phyloP scores from a whole-genome alignment of 1,284 basidiomycete genomes.

The Microbotryum silenes-acaulis region DNA sequence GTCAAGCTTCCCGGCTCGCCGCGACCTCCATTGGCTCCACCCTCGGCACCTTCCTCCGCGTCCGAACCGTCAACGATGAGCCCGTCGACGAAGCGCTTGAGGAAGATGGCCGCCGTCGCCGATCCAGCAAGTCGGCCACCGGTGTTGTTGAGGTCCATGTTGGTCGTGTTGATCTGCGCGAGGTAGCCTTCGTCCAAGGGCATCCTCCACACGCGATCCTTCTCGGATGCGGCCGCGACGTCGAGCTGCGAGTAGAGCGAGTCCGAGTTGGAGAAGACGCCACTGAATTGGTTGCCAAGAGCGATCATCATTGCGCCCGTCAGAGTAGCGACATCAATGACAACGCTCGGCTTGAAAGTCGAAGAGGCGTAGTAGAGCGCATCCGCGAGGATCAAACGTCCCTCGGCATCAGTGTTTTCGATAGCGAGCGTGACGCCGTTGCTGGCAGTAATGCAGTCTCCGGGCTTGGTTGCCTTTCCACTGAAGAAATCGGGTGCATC shows the following conservation, averaged over 20 bases:
- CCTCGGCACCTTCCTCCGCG: conserved; percentile 41
- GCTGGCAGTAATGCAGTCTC: conserved; percentile 68
- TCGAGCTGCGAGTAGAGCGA: conserved; percentile 64
- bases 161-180: conserved; percentile 65
- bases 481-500: conserved; percentile 33
- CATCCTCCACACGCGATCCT: conserved; percentile 73
- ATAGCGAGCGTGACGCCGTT: conserved; percentile 81
- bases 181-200: conserved; percentile 66
- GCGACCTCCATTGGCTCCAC: conserved; percentile 13
- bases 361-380: conserved; percentile 77
- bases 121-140: conserved; percentile 67
- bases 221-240: conserved; percentile 61
- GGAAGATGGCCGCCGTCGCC: conserved; percentile 78
- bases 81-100: conserved; percentile 57
- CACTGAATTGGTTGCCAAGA: conserved; percentile 50
- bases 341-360: conserved; percentile 67
- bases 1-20: conserved; percentile 37
- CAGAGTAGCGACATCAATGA: conserved; percentile 78
- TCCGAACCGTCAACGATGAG: conserved; percentile 47
- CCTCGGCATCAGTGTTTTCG: conserved; percentile 84
- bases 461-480: conserved; percentile 77
- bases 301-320: conserved; percentile 52
- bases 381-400: conserved; percentile 65
- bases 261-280: conserved; percentile 51
- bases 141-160: conserved; percentile 59